Evolutionary conservation across 2,329 filamentous ascomycete genomes (phyloP).

Genomic region (Colletotrichum cereale): DNA sequence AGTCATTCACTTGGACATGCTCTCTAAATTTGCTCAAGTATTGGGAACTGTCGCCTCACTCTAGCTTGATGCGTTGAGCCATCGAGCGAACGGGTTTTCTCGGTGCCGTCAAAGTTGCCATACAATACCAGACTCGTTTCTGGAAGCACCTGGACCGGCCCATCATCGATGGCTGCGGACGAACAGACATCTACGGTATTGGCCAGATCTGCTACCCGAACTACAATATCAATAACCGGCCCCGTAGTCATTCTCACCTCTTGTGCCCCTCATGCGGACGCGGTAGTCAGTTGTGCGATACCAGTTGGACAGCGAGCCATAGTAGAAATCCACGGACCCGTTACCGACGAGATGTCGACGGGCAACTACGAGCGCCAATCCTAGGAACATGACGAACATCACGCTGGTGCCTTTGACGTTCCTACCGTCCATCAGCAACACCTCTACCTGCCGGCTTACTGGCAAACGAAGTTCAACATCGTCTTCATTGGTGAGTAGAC

Average conservation of each 20-base stretch:
- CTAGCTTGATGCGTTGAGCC: conserved; percentile 45
- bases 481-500: conserved; percentile 51
- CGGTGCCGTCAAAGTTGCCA: conserved; percentile 56
- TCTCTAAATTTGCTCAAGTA: conserved; percentile 46
- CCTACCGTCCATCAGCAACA: conserved; percentile 68
- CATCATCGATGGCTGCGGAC: conserved; percentile 61
- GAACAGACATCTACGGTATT: conserved; percentile 60
- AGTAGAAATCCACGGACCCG: conserved; percentile 63
- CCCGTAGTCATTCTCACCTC: conserved; percentile 65
- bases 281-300: conserved; percentile 56
- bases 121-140: conserved; percentile 67
- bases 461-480: conserved; percentile 65
- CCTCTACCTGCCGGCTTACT: conserved; percentile 71
- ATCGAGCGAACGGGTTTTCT: conserved; percentile 46
- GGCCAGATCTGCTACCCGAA: conserved; percentile 65
- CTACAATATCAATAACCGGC: conserved; percentile 63
- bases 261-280: conserved; percentile 57
- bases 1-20: neutral
- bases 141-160: conserved; percentile 47
- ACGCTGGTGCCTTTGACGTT: conserved; percentile 67
- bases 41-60: conserved; percentile 53
- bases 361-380: conserved; percentile 69
- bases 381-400: conserved; percentile 68
- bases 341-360: conserved; percentile 63
- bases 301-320: conserved; percentile 67